Evolutionary conservation across 345 rosid species (phyloP).

Genomic region (Brassica cretica): DNA sequence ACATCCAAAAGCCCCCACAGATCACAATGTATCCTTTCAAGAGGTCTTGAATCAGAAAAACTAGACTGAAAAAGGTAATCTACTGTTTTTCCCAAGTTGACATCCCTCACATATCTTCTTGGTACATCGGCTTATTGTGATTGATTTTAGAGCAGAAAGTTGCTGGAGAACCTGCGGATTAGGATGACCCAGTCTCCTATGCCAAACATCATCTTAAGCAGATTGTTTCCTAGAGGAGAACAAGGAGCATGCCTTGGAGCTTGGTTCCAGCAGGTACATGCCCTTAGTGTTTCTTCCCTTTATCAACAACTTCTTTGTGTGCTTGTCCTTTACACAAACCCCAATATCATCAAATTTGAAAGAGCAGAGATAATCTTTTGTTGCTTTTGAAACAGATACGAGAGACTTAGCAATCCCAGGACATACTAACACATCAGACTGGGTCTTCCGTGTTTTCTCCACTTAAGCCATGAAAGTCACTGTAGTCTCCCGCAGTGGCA

Average conservation of each 20-base stretch:
- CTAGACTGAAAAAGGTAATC: background rate
- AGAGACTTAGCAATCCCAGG: background rate
- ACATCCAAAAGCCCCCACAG: background rate
- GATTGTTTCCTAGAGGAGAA: background rate
- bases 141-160: background rate
- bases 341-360: background rate
- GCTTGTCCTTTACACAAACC: background rate
- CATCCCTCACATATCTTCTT: background rate
- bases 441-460: too few relatives aligned
- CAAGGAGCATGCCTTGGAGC: background rate
- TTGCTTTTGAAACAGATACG: background rate
- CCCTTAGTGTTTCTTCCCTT: background rate
- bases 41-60: background rate
- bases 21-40: background rate
- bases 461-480: too few relatives aligned
- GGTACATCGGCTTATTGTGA: background rate
- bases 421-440: too few relatives aligned
- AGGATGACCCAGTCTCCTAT: background rate
- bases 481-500: too few relatives aligned
- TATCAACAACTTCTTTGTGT: background rate
- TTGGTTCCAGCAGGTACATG: background rate
- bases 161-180: background rate
- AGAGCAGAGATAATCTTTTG: background rate
- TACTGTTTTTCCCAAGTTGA: background rate
- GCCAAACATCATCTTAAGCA: background rate